Evolutionary conservation across 371 early-diverging fungal genomes (phyloP).

Genomic region (Rhizopus microsporus): DNA sequence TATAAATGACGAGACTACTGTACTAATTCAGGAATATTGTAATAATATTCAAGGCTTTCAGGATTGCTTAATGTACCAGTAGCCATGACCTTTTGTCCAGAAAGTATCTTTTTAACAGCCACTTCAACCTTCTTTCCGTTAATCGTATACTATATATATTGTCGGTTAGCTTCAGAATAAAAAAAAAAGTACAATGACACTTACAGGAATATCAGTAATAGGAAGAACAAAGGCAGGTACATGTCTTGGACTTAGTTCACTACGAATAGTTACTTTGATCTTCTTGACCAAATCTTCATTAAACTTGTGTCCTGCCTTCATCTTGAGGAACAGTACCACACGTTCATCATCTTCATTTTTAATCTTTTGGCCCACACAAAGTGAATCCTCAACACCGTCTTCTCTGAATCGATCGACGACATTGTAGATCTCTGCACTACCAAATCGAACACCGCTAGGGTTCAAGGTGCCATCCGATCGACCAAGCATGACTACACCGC

Average conservation of each 20-base stretch:
- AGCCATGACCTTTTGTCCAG: slow-evolving; percentile 74
- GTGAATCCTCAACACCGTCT: slow-evolving; percentile 37
- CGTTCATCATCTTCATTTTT: slow-evolving; percentile 83
- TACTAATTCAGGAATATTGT: slow-evolving; percentile 62
- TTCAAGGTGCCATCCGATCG: slow-evolving; percentile 96
- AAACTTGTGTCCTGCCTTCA: slow-evolving; percentile 52
- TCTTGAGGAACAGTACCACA: slow-evolving; percentile 87
- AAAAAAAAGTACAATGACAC: slow-evolving; percentile 8
- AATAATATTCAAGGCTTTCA: slow-evolving; percentile 78
- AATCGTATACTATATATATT: slow-evolving; percentile 72
- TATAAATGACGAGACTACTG: slow-evolving; percentile 18
- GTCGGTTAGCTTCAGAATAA: not conserved
- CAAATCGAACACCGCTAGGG: slow-evolving; percentile 94
- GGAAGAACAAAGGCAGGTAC: slow-evolving; percentile 89
- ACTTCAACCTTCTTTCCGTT: slow-evolving; percentile 98
- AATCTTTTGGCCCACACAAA: slow-evolving; percentile 84
- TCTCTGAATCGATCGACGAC: slow-evolving; percentile 71
- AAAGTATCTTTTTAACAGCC: slow-evolving; percentile 91
- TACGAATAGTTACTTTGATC: slow-evolving; percentile 77
- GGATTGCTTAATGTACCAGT: slow-evolving; percentile 85
- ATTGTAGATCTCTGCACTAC: slow-evolving; percentile 95
- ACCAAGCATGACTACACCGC: slow-evolving; percentile 95
- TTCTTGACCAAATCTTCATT: slow-evolving; percentile 53
- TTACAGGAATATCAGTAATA: slow-evolving; percentile 85
- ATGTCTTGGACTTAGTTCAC: slow-evolving; percentile 87